These are phyloP conservation scores for Adansonia rubrostipa DNA, from an alignment of 441 rosid species.

Conservation along the genomic window DNA sequence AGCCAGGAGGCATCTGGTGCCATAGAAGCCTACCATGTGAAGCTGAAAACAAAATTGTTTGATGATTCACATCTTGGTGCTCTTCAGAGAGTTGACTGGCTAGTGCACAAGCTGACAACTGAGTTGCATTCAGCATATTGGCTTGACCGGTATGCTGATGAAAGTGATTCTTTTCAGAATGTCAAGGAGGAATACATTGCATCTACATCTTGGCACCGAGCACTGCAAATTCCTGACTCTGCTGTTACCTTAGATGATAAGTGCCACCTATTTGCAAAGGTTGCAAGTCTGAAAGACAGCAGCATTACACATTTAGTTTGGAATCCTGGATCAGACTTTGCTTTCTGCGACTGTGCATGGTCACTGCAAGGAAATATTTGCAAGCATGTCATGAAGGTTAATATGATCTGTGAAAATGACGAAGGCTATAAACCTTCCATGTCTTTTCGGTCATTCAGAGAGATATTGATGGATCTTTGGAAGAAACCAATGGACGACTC, in stretches of 20 bases:
- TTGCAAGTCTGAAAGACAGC: slow-evolving; percentile 65
- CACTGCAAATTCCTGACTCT: slow-evolving; percentile 73
- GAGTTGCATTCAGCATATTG: slow-evolving; percentile 93
- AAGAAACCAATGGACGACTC: slow-evolving; percentile 78
- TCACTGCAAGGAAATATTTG: slow-evolving; percentile 90
- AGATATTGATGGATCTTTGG: slow-evolving; percentile 54
- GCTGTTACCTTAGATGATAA: slow-evolving; percentile 60
- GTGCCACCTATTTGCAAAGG: slow-evolving; percentile 60
- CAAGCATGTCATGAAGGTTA: slow-evolving; percentile 91
- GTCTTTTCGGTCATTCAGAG: slow-evolving; percentile 68
- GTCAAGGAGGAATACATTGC: slow-evolving; percentile 89
- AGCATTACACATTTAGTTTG: slow-evolving; percentile 55
- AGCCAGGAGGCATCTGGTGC: slow-evolving; percentile 98
- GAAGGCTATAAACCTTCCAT: slow-evolving; percentile 54
- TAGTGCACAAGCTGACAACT: slow-evolving; percentile 91
- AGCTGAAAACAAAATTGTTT: slow-evolving; percentile 78
- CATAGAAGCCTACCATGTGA: slow-evolving; percentile 92
- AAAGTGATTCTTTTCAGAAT: slow-evolving; percentile 81
- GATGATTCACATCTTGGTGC: slow-evolving; percentile 96
- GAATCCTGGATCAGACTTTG: slow-evolving; percentile 94
- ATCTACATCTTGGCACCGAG: slow-evolving; percentile 94
- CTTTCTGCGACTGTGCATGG: slow-evolving; percentile 90
- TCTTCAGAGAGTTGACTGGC: slow-evolving; percentile 89
- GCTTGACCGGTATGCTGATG: slow-evolving; percentile 93
- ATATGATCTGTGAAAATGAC: slow-evolving; percentile 56